Evolutionary conservation across 192 early-diverging fungal species (phyloP), one percentile per base, ranked within the genome.

Genomic region (Entomortierella chlamydospora): DNA sequence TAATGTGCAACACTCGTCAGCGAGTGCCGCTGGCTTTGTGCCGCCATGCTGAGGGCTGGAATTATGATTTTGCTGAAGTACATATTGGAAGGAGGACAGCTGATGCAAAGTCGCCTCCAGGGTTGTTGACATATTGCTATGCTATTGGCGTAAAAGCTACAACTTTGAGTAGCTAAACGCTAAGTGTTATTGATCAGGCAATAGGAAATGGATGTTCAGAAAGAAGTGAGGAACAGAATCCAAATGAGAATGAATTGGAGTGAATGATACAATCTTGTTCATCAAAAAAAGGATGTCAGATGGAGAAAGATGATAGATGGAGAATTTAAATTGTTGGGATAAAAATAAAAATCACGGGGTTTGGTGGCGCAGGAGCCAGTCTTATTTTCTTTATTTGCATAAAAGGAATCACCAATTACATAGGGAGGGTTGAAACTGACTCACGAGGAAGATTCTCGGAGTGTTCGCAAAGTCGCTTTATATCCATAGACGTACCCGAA

Each of bases 1-100:
- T 20, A 79, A 37, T 3, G 39, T 45, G 34, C 76, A 79, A 57
- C 76, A 79, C 23, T 79, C 76, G 39, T 79, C 68, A 3, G 70
- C 34, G 13, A 79, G 10, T 28, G 49, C 49, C 31, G 63, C 26
- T 25, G 65, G 9, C 18, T 33, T 33, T 11, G 7, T 31, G 13
- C 2, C 30, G 43, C 13, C 23, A 29, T 61, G 41, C 2, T 49
- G 47, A 11, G 18, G 22, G 3, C 2, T 15, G n/a, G 39, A 11
- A 25, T 42, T 42, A 10, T 70, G 68, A 18, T 30, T 12, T 5
- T 59, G 68, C 12, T 61, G 58, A 10, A 61, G 57, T 4, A 72
- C 31, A 49, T 65, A 73, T 10, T 73, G 71, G 50, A 73, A 73
- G n/a, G 71, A 65, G 1, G 71, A 60, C 10, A 64, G 53, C 52